Evolutionary conservation across 1,139 yeast species (phyloP).

Genomic region (Scheffersomyces segobiensis): DNA sequence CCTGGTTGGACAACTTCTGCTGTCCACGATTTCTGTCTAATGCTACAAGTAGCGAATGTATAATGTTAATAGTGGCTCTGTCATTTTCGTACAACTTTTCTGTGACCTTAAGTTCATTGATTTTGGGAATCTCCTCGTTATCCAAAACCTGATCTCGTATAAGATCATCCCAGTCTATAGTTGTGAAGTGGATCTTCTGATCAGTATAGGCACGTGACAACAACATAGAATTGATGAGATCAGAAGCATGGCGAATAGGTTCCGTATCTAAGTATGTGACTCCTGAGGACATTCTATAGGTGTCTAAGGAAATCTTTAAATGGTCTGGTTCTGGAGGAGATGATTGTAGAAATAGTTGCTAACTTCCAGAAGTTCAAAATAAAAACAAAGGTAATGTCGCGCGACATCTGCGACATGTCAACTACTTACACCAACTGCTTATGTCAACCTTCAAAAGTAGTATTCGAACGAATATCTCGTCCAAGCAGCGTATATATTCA

Average conservation of each 20-base stretch:
- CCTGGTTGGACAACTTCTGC: constrained; percentile 32
- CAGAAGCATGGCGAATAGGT: constrained; percentile 38
- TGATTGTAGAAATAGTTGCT: background rate
- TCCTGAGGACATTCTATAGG: background rate
- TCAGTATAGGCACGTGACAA: constrained; percentile 40
- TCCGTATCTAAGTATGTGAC: constrained; percentile 24
- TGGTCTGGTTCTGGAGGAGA: background rate
- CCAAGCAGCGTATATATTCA: background rate
- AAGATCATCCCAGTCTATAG: constrained; percentile 37
- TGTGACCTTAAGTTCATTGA: constrained; percentile 18
- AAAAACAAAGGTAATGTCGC: background rate
- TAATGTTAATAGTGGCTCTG: constrained; percentile 41
- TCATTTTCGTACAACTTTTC: constrained; percentile 43
- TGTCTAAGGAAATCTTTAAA: background rate
- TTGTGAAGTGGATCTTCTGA: constrained; percentile 31
- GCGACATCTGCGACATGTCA: background rate
- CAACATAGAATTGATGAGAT: constrained; percentile 38
- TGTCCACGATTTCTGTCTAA: constrained; percentile 41
- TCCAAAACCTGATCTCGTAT: constrained; percentile 9
- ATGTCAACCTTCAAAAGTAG: no score
- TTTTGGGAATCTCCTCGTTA: constrained; percentile 1
- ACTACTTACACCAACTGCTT: no score
- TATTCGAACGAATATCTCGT: background rate
- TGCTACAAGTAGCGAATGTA: constrained; percentile 41
- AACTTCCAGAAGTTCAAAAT: no score